Evolutionary conservation across 495 filamentous ascomycete genomes (phyloP).

Genomic region (Aspergillus kassunensis): DNA sequence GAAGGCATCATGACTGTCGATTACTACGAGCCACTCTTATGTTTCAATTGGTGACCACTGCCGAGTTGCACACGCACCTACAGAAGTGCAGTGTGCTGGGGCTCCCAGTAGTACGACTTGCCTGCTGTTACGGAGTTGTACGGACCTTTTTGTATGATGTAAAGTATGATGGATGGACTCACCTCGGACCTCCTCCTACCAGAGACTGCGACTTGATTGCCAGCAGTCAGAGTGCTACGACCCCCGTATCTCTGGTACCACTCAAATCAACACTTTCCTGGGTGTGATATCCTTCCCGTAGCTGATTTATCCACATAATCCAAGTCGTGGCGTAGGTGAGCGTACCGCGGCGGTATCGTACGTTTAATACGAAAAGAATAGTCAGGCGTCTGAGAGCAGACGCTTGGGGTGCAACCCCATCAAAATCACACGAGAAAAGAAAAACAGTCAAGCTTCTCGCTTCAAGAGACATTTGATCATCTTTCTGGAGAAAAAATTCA

Average conservation of each 20-base stretch:
- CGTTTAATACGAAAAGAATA: slow-evolving; percentile 4
- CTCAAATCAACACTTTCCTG: neutral
- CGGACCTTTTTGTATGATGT: slow-evolving; percentile 15
- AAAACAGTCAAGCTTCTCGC: neutral
- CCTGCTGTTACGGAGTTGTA: slow-evolving; percentile 11
- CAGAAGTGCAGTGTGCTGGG: slow-evolving; percentile 6
- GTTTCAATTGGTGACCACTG: neutral
- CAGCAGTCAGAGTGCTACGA: slow-evolving; percentile 7
- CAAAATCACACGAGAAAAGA: neutral
- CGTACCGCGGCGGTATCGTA: slow-evolving; percentile 11
- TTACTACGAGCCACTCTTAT: slow-evolving; percentile 1
- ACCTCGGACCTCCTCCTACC: neutral
- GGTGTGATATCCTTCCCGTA: slow-evolving; percentile 10
- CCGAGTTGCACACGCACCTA: slow-evolving; percentile 7
- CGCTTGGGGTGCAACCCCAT: neutral
- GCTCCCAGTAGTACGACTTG: slow-evolving; percentile 10
- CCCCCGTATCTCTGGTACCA: slow-evolving; percentile 14
- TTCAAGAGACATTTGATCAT: neutral
- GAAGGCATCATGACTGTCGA: slow-evolving; percentile 3
- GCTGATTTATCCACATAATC: slow-evolving; percentile 15
- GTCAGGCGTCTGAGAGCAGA: slow-evolving; percentile 8
- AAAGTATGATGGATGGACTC: slow-evolving; percentile 11
- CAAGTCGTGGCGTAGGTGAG: slow-evolving; percentile 5
- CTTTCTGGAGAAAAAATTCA: neutral
- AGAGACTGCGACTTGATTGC: neutral